Conservation (phyloP, 2,329 filamentous ascomycete genomes). For the Seiridium cupressi region DNA sequence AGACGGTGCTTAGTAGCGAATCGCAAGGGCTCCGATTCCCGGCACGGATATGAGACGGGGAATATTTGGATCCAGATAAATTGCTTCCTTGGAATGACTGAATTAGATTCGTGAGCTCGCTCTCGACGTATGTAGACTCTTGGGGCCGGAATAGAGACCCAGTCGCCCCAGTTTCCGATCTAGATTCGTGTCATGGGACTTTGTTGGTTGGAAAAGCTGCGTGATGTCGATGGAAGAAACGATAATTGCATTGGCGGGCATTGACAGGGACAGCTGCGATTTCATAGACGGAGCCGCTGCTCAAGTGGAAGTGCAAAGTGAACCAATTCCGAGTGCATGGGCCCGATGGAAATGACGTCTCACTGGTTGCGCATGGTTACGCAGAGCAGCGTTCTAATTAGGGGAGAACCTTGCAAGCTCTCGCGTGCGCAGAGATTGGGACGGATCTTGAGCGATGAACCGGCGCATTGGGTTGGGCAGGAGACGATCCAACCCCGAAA, state of each 20-base stretch:
- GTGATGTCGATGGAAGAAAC: no score
- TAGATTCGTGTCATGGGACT: no score
- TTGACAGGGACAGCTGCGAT: no score
- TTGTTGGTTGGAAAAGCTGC: no score
- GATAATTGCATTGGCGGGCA: no score
- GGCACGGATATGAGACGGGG: constrained; percentile 3
- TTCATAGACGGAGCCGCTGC: not conserved
- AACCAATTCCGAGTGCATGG: constrained; percentile 2
- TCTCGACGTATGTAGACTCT: no score
- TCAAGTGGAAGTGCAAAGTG: not conserved
- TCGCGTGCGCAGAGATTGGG: not conserved
- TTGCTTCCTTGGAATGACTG: no score
- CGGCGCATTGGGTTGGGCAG: constrained; percentile 1
- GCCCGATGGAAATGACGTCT: constrained; percentile 5
- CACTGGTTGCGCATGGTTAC: not conserved
- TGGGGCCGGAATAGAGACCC: no score
- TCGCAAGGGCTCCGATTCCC: constrained; percentile 4
- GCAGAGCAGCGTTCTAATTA: not conserved
- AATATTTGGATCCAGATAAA: no score
- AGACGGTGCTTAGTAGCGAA: not conserved
- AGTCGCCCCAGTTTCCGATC: no score
- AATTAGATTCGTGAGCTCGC: no score
- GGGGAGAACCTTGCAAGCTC: not conserved
- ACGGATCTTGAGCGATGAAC: constrained; percentile 2
- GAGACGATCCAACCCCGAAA: not conserved